Percentiles rank a stretch among this genome's conserved stretches.
These are phyloP conservation scores for Pulicaria dysenterica DNA, from an alignment of 129 eudicot species.

Conservation along the genomic window DNA sequence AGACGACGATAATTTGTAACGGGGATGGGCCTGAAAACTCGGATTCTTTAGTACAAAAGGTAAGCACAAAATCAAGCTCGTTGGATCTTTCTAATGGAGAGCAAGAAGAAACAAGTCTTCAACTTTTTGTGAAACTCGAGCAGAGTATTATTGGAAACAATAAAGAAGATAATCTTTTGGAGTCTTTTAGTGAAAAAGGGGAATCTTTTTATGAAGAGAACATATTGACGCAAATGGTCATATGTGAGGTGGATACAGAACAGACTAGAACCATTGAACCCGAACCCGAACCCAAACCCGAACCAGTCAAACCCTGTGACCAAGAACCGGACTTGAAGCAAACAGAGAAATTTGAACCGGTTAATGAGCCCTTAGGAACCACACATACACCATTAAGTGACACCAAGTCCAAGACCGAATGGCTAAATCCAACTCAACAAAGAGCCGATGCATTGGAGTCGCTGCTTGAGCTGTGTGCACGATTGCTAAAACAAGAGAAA, in stretches of 20 bases:
- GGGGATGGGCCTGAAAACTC: constrained; percentile 53
- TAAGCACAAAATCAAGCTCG: constrained; percentile 45
- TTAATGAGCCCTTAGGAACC: constrained; percentile 25
- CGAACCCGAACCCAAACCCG: constrained; percentile 2
- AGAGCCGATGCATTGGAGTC: constrained; percentile 91
- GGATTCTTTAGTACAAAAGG: constrained; percentile 42
- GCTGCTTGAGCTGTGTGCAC: constrained; percentile 82
- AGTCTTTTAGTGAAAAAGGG: constrained; percentile 33
- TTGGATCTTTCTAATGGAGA: constrained; percentile 43
- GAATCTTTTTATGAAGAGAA: constrained; percentile 43
- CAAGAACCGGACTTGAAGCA: constrained; percentile 25
- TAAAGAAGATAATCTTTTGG: constrained; percentile 33
- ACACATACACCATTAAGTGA: constrained; percentile 26
- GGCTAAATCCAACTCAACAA: constrained; percentile 50
- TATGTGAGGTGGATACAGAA: constrained; percentile 42
- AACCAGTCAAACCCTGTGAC: constrained; percentile 23
- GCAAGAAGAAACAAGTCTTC: constrained; percentile 43
- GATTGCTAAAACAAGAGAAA: constrained; percentile 74
- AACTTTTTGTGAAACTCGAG: constrained; percentile 31
- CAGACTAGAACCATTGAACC: constrained; percentile 32
- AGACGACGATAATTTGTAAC: constrained; percentile 43
- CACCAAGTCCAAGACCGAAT: constrained; percentile 39
- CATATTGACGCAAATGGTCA: constrained; percentile 27
- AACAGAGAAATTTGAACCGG: constrained; percentile 34
- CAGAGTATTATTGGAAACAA: constrained; percentile 38